Evolutionary conservation across 495 filamentous ascomycete species (phyloP).

Genomic region (Penicillium waksmanii): DNA sequence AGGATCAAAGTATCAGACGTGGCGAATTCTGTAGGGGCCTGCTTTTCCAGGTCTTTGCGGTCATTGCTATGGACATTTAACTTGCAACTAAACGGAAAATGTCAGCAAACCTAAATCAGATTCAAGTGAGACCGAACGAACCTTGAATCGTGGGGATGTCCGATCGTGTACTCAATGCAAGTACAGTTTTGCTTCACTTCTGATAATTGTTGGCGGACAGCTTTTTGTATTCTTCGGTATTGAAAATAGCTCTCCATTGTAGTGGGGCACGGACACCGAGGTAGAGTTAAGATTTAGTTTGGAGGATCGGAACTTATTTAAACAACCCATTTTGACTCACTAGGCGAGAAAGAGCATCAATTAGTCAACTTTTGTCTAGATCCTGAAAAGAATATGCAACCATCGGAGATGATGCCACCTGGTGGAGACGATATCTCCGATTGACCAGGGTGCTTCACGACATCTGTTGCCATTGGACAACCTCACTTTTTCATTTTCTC

Average conservation of each 20-base stretch:
- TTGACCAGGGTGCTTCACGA: not conserved
- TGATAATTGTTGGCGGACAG: not conserved
- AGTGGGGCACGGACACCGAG: not conserved
- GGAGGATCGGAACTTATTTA: too few species aligned
- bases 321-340: too few species aligned
- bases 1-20: not conserved
- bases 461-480: too few species aligned
- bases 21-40: not conserved
- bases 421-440: not conserved
- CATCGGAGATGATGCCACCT: not conserved
- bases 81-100: not conserved
- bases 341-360: not conserved
- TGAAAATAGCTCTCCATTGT: not conserved
- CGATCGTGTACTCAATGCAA: not conserved
- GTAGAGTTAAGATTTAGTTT: too few species aligned
- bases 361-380: not conserved
- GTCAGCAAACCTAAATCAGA: not conserved
- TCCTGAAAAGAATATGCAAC: not conserved
- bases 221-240: not conserved
- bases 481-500: too few species aligned
- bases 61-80: not conserved
- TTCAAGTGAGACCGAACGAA: not conserved
- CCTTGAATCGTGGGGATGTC: not conserved
- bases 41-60: not conserved
- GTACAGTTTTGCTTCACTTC: not conserved